phyloP scores from a whole-genome alignment of 768 basidiomycete species.

The Trametes maxima region DNA sequence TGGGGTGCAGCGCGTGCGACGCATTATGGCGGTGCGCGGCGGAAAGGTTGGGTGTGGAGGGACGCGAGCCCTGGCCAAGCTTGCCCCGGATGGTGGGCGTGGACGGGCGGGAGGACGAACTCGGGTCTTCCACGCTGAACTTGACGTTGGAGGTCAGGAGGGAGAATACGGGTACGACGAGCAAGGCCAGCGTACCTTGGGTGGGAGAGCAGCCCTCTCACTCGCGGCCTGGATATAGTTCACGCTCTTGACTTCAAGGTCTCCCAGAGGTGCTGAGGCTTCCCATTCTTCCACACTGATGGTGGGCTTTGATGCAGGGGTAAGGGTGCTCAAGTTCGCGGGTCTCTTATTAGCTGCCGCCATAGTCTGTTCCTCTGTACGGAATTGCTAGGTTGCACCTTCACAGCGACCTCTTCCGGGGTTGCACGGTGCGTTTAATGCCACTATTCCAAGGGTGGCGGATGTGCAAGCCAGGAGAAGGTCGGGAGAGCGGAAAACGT shows the following conservation, averaged over 20 bases:
- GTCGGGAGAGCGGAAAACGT: too few species aligned
- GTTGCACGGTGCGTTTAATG: too few species aligned
- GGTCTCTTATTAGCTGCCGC: slow-evolving; percentile 11
- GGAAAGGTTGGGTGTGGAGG: slow-evolving; percentile 29
- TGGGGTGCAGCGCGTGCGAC: slow-evolving; percentile 67
- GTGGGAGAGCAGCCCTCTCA: slow-evolving; percentile 64
- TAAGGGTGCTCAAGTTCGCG: slow-evolving; percentile 22
- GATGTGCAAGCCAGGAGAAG: too few species aligned
- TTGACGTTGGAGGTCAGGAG: slow-evolving; percentile 29
- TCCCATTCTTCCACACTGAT: slow-evolving; percentile 93
- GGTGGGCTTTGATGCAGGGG: slow-evolving; percentile 43
- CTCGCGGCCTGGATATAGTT: slow-evolving; percentile 60
- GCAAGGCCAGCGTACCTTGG: slow-evolving; percentile 60
- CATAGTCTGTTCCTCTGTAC: background rate
- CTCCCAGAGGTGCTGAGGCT: slow-evolving; percentile 71
- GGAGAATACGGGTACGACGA: background rate
- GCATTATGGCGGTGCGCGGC: slow-evolving; percentile 14
- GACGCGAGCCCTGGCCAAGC: slow-evolving; percentile 28
- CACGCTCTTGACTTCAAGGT: slow-evolving; percentile 69
- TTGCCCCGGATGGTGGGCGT: slow-evolving; percentile 41
- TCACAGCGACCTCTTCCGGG: too few species aligned
- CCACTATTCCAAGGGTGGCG: too few species aligned
- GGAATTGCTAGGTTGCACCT: background rate
- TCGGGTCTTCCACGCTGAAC: slow-evolving; percentile 45
- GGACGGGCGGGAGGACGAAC: slow-evolving; percentile 46